Evolutionary conservation across 208 protist species (phyloP).

Genomic region (Trichomonas vaginalis): DNA sequence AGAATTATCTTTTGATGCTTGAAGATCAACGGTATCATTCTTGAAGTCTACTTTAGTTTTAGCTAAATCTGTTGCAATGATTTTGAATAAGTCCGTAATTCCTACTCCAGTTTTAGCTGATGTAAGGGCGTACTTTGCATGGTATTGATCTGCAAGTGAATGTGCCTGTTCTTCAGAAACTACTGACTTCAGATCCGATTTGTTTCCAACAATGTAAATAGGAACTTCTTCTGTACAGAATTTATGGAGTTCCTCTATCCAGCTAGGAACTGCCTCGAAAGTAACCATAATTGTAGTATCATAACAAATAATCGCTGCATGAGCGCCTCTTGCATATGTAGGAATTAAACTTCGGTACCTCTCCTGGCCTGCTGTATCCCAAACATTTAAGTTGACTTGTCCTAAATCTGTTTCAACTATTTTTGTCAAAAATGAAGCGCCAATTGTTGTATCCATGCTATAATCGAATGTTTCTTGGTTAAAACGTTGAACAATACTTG

Average conservation of each 20-base stretch:
- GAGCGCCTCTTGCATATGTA: background rate
- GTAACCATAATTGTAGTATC: background rate
- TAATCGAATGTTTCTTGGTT: background rate
- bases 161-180: background rate
- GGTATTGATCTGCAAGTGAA: background rate
- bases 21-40: background rate
- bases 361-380: conserved; percentile 9
- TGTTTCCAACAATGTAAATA: background rate
- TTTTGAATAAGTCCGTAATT: background rate
- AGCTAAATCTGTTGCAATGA: background rate
- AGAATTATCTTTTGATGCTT: background rate
- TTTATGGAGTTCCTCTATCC: background rate
- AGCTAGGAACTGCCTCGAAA: background rate
- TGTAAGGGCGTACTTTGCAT: background rate
- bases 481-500: background rate
- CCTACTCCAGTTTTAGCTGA: background rate
- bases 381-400: background rate
- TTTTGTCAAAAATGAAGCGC: background rate
- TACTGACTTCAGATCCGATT: background rate
- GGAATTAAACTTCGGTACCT: background rate
- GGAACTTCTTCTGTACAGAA: background rate
- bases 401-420: background rate
- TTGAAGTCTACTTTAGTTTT: background rate
- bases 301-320: background rate
- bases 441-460: background rate